phyloP scores from a whole-genome alignment of 306 rosid genomes.

The Oxytropis ochrocephala region DNA sequence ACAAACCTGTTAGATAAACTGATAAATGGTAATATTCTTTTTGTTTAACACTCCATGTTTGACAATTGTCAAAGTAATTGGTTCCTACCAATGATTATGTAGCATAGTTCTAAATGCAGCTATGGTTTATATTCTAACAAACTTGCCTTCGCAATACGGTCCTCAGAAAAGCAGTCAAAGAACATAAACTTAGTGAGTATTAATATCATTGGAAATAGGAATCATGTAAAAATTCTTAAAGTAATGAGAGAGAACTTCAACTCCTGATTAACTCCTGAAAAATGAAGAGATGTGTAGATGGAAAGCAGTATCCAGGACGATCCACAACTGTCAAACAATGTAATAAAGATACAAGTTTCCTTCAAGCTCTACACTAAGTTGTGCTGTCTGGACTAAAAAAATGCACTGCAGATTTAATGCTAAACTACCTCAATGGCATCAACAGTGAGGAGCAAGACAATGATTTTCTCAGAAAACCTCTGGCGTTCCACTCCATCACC shows the following conservation, averaged over 20 bases:
- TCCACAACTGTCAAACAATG: neutral
- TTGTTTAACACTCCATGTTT: neutral
- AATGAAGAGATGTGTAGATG: neutral
- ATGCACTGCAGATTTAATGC: neutral
- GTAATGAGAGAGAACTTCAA: neutral
- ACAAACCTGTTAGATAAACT: neutral
- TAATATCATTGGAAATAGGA: neutral
- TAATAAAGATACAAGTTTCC: neutral
- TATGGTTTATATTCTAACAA: neutral
- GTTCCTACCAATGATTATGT: neutral
- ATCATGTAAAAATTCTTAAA: neutral
- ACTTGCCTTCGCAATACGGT: neutral
- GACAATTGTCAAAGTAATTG: neutral
- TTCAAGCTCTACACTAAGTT: neutral
- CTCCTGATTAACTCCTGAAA: neutral
- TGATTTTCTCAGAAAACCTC: slow-evolving; percentile 73
- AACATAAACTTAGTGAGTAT: neutral
- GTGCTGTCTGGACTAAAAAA: neutral
- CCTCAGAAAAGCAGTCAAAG: neutral
- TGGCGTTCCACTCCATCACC: slow-evolving; percentile 71
- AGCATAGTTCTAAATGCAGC: neutral
- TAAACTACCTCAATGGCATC: slow-evolving; percentile 75
- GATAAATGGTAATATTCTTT: neutral
- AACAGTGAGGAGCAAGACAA: slow-evolving; percentile 85
- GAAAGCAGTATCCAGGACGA: neutral